A percentile compares a stretch with the other conserved stretches of the same genome.
Evolutionary conservation across 305 asterid species (phyloP).

Genomic region (Lippia alba): DNA sequence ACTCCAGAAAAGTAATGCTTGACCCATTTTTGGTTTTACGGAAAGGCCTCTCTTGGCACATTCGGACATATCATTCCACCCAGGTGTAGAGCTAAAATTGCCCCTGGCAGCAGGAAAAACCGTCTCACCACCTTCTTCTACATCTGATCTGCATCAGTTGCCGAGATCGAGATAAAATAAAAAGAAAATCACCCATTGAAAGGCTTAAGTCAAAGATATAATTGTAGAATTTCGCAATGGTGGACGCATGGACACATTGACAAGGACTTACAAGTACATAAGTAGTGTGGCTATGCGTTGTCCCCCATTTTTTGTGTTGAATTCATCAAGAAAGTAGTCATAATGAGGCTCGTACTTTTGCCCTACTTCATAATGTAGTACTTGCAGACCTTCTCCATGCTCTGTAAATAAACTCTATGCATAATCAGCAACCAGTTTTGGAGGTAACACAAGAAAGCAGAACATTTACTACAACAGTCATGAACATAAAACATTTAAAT

Average conservation of each 20-base stretch:
- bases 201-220: not conserved
- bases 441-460: not conserved
- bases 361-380: conserved; percentile 73
- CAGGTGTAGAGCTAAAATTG: conserved; percentile 49
- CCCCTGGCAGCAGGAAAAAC: conserved; percentile 74
- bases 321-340: conserved; percentile 66
- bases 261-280: conserved; percentile 72
- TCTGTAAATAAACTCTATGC: conserved; percentile 43
- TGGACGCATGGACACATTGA: conserved; percentile 10
- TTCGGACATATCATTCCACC: conserved; percentile 66
- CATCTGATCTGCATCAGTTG: conserved; percentile 67
- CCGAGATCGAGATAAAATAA: not conserved
- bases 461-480: not conserved
- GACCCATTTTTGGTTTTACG: conserved; percentile 74
- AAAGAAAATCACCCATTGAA: conserved; percentile 3
- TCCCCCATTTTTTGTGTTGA: conserved; percentile 73
- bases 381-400: conserved; percentile 72
- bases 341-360: conserved; percentile 76
- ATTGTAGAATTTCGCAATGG: not conserved
- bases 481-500: not conserved
- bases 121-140: conserved; percentile 95
- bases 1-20: conserved; percentile 89
- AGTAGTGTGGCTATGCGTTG: conserved; percentile 81
- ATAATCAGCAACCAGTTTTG: conserved; percentile 9
- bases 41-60: conserved; percentile 73